Evolutionary conservation across 169 alveolate species (phyloP).

Genomic region (Plasmodium gallinaceum): DNA sequence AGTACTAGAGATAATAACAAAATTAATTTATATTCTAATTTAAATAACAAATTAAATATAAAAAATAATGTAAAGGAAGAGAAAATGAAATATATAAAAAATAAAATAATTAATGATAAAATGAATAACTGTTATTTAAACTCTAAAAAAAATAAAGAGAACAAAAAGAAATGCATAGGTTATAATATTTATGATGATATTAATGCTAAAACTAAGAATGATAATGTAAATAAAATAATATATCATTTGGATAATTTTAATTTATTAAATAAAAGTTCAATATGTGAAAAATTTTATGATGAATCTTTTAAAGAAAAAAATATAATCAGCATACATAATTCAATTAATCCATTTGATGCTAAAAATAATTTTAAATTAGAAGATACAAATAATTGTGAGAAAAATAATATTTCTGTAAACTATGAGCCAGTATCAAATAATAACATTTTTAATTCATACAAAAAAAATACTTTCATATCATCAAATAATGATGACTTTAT

Average conservation of each 20-base stretch:
- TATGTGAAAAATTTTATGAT: slow-evolving; percentile 7
- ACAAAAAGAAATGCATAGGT: background rate
- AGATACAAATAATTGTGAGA: slow-evolving; percentile 13
- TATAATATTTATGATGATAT: slow-evolving; percentile 8
- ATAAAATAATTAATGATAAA: background rate
- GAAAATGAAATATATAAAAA: background rate
- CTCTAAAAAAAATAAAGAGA: background rate
- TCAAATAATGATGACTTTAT: slow-evolving; percentile 17
- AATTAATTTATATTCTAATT: background rate
- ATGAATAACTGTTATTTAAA: background rate
- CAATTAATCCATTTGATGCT: slow-evolving; percentile 20
- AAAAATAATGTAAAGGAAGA: background rate
- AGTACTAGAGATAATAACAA: background rate
- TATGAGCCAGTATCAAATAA: background rate
- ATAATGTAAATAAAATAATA: background rate
- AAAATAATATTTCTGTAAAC: background rate
- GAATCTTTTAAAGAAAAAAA: background rate
- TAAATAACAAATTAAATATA: background rate
- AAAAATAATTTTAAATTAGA: slow-evolving; percentile 10
- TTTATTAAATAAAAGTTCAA: slow-evolving; percentile 7
- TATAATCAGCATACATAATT: background rate
- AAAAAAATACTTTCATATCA: background rate
- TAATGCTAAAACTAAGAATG: background rate
- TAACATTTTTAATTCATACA: background rate
- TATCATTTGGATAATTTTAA: slow-evolving; percentile 1